Base-by-base conservation (phyloP, 2,329 filamentous ascomycete species). In the Colletotrichum australisinense region DNA sequence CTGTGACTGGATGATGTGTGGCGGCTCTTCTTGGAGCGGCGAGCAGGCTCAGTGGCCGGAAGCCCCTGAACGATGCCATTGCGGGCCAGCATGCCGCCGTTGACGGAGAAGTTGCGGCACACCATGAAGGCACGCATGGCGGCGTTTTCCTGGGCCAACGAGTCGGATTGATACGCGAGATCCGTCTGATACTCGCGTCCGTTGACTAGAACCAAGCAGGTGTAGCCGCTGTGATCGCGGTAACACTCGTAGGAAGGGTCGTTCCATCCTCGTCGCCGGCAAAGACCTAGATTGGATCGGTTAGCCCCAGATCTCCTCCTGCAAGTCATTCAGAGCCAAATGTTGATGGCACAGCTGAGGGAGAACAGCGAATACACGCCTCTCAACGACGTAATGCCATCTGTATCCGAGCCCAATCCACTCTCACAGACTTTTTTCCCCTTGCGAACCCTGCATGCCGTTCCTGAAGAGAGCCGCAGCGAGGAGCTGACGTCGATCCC, bases 111-210 rank as follows among this genome's bases (percentile, higher is more conserved):
- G 88, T 98, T 98, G 76, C 95, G 93, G 88, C 96, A 98, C 77
- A 98, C 97, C 91, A 98, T 96, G 84, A 98, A 98, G 71, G 96
- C 96, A 75, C 95, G 93, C 90, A 97, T 97, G 74, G 96, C 96
- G 30, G 96, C 96, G 79, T 96, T 97, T 83, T 98, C 95, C 80
- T 95, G 94, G 59, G 96, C 96, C 76, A 97, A 88, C 62, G 90
- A 87, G 81, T 96, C 94, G 75, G 93, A 94, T 81, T 94, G 92
- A 85, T 97, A 97, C 76, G 93, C 90, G 49, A 93, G 89, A 82
- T 98, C 95, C 56, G 95, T 98, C 82, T 95, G 94, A 86, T 98
- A 98, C 86, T 98, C 95, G 80, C 96, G 93, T 78, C 97, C 97
- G 86, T 98, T 98, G 82, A 98, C 96, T 76, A 97, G 90, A 70